Evolutionary conservation across 2,329 filamentous ascomycete genomes (phyloP), one percentile per base, ranked within the genome.

Genomic region (Hortaea werneckii): DNA sequence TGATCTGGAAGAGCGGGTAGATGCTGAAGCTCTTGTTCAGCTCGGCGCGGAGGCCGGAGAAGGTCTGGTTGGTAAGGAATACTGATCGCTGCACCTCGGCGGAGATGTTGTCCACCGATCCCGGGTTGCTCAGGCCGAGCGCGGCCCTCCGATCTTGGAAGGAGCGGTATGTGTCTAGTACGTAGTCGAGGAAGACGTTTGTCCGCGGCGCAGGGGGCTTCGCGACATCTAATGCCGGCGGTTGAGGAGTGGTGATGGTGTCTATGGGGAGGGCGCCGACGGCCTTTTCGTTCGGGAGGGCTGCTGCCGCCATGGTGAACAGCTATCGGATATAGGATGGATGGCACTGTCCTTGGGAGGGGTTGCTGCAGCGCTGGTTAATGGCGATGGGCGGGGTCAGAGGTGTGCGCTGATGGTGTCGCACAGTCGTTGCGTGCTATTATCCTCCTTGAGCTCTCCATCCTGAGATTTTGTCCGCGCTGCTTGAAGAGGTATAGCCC

Each of bases 81-180:
- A 95, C 89, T 78, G 95, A 89, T 70, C 89, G 88, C 73, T 94
- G 84, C 52, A 95, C 88, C 74, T 98, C 92, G 66, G 85, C 83
- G 58, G 85, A 79, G 66, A 95, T 82, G 63, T 82, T 82, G 70
- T 98, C 92, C 56, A 95, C 82, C 43, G 85, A 89, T 60, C 92
- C 92, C 37, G 92, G 92, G 70, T 96, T 96, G 57, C 83, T 77
- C 58, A 98, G 76, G 52, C 89, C 90, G 54, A 98, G 78, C 69
- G 85, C 84, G 58, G 82, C 85, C 74, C 92, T 84, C 71, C 86
- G 81, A 59, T 92, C 85, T 52, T 83, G 83, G 66, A 96, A 94
- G 44, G 82, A 79, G 60, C 75, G 78, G 71, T 92, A 84, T 68
- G 80, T 82, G 75, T 94, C 85, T 42, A 59, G 50, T 28, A 66